phyloP scores from a whole-genome alignment of 2,329 filamentous ascomycete species.

The Calonectria pseudoturangicola region DNA sequence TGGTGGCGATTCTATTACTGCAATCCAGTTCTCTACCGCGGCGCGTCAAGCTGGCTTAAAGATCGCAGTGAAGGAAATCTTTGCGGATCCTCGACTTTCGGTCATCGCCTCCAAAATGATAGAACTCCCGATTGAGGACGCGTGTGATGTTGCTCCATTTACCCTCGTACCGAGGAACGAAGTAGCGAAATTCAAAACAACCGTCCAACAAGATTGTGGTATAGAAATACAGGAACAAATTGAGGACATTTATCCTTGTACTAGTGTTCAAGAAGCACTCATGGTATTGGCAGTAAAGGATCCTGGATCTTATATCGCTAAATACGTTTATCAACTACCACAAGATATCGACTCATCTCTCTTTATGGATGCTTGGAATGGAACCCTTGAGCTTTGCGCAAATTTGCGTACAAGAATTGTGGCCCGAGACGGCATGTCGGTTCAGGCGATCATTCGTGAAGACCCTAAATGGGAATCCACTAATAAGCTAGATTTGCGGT shows the following conservation, averaged over 20 bases:
- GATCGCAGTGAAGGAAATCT: conserved; percentile 39
- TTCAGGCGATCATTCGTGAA: conserved; percentile 23
- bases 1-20: conserved; percentile 41
- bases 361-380: conserved; percentile 14
- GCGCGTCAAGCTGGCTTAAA: conserved; percentile 17
- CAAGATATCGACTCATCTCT: conserved; percentile 6
- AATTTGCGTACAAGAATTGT: conserved; percentile 30
- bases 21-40: conserved; percentile 52
- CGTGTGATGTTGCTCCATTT: neutral
- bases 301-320: conserved; percentile 37
- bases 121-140: neutral
- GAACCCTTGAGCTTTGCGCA: conserved; percentile 6
- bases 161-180: neutral
- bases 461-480: conserved; percentile 8
- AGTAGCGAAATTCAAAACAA: neutral
- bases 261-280: conserved; percentile 60
- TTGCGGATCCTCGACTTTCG: conserved; percentile 23
- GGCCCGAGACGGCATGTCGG: neutral
- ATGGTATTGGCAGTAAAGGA: conserved; percentile 47
- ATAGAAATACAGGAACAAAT: neutral
- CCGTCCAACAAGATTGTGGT: neutral
- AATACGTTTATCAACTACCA: conserved; percentile 15
- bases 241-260: conserved; percentile 46
- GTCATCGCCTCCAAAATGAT: neutral
- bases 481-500: neutral